phyloP scores from a whole-genome alignment of 805 yeast genomes.

The Isabelozyma rhagii region DNA sequence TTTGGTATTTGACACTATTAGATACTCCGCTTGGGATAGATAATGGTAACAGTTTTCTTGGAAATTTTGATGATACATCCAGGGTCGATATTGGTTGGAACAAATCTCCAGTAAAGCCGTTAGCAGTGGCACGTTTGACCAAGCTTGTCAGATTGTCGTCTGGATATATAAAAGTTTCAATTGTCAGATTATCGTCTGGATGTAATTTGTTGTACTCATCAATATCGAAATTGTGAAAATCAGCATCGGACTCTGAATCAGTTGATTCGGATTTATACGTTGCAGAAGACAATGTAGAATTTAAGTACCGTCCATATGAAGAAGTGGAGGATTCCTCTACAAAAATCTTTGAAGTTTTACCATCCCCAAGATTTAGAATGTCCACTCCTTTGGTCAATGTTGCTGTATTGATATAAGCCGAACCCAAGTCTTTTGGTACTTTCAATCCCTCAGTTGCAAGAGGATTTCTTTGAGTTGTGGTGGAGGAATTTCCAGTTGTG shows the following conservation, averaged over 20 bases:
- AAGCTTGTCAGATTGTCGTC: background rate
- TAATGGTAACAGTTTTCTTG: constrained; percentile 1
- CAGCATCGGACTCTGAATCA: background rate
- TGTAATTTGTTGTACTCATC: background rate
- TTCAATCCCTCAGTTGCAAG: background rate
- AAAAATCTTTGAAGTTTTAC: background rate
- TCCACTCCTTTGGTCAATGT: background rate
- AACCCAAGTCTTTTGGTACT: background rate
- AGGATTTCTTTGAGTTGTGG: constrained; percentile 1
- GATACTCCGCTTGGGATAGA: constrained; percentile 18
- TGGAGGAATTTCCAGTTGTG: too few relatives aligned
- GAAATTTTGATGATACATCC: background rate
- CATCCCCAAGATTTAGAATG: background rate
- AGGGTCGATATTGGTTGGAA: constrained; percentile 1
- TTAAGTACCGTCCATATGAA: background rate
- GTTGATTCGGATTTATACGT: background rate
- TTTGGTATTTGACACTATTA: constrained; percentile 14
- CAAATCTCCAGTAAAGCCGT: constrained; percentile 2
- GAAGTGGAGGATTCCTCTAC: background rate
- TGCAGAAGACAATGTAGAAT: background rate
- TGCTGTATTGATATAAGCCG: background rate
- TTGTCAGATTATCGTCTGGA: background rate
- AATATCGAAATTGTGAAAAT: background rate
- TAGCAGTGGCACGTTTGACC: background rate
- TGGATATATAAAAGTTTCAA: background rate